Percentiles rank a stretch among this genome's conserved stretches.
Conservation (phyloP, 768 basidiomycete genomes). For the Amanita pallidorosea region DNA sequence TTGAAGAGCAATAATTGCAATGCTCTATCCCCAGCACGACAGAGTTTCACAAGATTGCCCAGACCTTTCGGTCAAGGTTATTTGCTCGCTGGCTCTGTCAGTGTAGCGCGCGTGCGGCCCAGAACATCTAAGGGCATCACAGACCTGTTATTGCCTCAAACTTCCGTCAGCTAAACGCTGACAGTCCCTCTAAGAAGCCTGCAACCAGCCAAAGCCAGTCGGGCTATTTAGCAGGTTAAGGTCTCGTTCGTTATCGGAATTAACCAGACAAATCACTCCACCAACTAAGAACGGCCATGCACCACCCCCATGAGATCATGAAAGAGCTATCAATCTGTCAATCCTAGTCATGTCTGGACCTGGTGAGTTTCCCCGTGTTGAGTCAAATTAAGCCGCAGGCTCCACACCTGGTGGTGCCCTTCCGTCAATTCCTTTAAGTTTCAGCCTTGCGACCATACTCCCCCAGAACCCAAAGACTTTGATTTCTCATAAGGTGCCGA, state of each 20-base stretch:
- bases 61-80: too few species aligned
- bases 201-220: conserved; percentile 63
- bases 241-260: conserved; percentile 86
- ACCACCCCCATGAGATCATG: conserved; percentile 81
- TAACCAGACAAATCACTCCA: conserved; percentile 83
- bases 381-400: conserved; percentile 82
- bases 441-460: conserved; percentile 46
- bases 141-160: too few species aligned
- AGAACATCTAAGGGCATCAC: too few species aligned
- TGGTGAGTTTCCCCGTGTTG: conserved; percentile 77
- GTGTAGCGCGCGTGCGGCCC: too few species aligned
- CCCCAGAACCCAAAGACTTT: conserved; percentile 77
- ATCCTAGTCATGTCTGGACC: conserved; percentile 70
- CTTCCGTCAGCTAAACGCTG: too few species aligned
- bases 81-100: too few species aligned
- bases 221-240: conserved; percentile 83
- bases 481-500: conserved; percentile 81
- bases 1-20: too few species aligned
- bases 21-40: too few species aligned
- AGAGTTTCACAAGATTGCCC: too few species aligned
- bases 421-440: conserved; percentile 81
- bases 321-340: conserved; percentile 81
- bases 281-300: conserved; percentile 87
- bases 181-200: too few species aligned
- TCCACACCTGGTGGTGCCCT: conserved; percentile 71